These are phyloP conservation scores for Skeletonema costatum DNA, from an alignment of 108 stramenopile genomes.

Conservation along the genomic window DNA sequence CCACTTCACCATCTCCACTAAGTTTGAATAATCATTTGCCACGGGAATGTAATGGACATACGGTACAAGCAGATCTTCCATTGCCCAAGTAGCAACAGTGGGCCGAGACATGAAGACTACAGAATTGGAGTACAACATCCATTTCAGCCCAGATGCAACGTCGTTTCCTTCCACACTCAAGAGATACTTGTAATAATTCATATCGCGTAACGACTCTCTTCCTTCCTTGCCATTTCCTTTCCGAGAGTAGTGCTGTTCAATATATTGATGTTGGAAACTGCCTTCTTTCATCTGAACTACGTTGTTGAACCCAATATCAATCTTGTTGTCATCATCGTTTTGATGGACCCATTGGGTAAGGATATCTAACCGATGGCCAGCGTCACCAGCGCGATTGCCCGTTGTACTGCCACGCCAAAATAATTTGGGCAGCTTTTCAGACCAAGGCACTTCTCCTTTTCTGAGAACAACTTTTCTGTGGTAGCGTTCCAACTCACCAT, in stretches of 20 bases:
- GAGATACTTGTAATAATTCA: not conserved
- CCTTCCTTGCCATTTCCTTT: not conserved
- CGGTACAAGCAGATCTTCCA: slow-evolving; percentile 67
- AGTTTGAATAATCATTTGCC: slow-evolving; percentile 51
- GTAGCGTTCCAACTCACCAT: not conserved
- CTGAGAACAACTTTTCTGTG: not conserved
- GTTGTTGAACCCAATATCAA: not conserved
- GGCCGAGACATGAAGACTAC: too few species aligned
- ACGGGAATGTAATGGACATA: slow-evolving; percentile 81
- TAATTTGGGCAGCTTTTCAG: not conserved
- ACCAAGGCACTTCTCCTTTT: not conserved
- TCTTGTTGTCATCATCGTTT: not conserved
- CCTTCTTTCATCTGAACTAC: not conserved
- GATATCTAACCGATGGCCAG: not conserved
- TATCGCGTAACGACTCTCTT: not conserved
- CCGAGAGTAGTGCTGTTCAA: not conserved
- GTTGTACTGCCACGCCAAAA: slow-evolving; percentile 7
- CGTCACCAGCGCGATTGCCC: not conserved
- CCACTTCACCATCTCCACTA: slow-evolving; percentile 72
- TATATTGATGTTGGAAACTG: not conserved
- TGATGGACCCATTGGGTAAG: not conserved
- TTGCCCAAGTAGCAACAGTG: not conserved
- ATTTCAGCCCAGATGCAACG: slow-evolving; percentile 63
- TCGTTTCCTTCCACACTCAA: slow-evolving; percentile 76
- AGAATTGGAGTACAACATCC: too few species aligned